A percentile compares a stretch with the other conserved stretches of the same genome.
These are phyloP conservation scores for Mucor piriformis DNA, from an alignment of 371 early-diverging fungal species.

Conservation along the genomic window DNA sequence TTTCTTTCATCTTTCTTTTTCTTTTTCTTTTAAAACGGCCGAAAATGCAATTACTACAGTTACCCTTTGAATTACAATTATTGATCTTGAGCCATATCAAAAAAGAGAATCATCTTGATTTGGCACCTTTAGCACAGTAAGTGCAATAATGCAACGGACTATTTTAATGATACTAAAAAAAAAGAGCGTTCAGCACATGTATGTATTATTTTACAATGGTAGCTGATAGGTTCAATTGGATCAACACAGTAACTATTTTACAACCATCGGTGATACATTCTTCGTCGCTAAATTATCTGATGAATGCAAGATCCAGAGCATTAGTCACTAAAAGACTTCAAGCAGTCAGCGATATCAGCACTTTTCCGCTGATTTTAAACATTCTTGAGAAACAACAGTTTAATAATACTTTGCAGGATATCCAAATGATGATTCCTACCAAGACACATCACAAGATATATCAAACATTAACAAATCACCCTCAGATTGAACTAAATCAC, in stretches of 20 bases:
- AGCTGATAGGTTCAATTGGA: slow-evolving; percentile 18
- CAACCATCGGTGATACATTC: slow-evolving; percentile 5
- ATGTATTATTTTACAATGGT: slow-evolving; percentile 6
- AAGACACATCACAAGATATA: slow-evolving; percentile 4
- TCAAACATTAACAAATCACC: slow-evolving; percentile 1
- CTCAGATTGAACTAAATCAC: slow-evolving; percentile 5
- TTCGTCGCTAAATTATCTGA: slow-evolving; percentile 3
- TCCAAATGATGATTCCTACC: slow-evolving; percentile 2
- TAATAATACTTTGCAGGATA: not conserved
- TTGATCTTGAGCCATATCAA: slow-evolving; percentile 26
- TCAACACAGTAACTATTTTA: slow-evolving; percentile 16
- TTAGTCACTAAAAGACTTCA: not conserved
- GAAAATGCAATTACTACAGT: slow-evolving; percentile 14
- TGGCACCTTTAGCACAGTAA: slow-evolving; percentile 38
- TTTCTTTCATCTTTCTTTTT: slow-evolving; percentile 5
- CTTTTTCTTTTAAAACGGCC: not conserved
- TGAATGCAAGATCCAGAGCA: not conserved
- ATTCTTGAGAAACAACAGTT: slow-evolving; percentile 14
- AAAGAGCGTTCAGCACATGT: slow-evolving; percentile 11
- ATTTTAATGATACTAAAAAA: not conserved
- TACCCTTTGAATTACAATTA: slow-evolving; percentile 36
- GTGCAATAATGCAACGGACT: not conserved
- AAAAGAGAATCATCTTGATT: slow-evolving; percentile 28
- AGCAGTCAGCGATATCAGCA: not conserved
- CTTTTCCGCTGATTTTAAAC: not conserved